Base-by-base conservation (phyloP, 164 flowering plant species). In the Aristolochia fimbriata region DNA sequence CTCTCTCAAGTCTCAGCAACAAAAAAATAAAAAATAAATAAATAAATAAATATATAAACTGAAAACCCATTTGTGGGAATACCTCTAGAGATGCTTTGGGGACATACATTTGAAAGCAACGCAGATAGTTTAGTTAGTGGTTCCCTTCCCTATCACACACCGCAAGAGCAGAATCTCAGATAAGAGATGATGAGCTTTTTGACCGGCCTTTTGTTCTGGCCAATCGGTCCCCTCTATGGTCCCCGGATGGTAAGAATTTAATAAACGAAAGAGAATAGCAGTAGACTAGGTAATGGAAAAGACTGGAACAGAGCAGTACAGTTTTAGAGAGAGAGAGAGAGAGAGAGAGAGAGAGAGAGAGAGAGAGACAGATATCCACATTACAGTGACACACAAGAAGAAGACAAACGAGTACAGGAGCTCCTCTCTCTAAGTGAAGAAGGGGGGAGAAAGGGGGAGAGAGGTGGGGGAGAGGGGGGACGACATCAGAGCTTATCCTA, bases 121-220 rank as follows among this genome's bases (percentile, higher is more conserved):
- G 73, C 73, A 73, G 60, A 60, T 63, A 30, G 63, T 70, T 75
- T 78, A 74, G 74, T 69, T 53, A 76, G 82, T 65, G 52, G 22
- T 21, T 16, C 52, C 19, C 43, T 37, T 77, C 70, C 74, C 78
- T 75, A 77, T 74, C 81, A 75, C 78, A 72, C 72, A 64, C 80
- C 81, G 74, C 78, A 72, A 62, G 78, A 75, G 64, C 73, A 78
- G 81, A 80, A 78, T 80, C 84, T 78, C 69, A 72, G 81, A 74
- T 71, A 73, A 76, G 78, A 67, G 74, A 63, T 57, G 73, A 71
- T 70, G 73, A 66, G 63, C 77, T 64, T 78, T 79, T 76, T 78
- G 76, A 73, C 77, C 68, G 48, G 58, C 62, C 53, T 49, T 20
- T 37, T 55, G 25, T 63, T 60, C 12, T 41, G 33, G 47, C 74